These are phyloP conservation scores for Calonectria pteridis DNA, from an alignment of 2,329 filamentous ascomycete species.

Conservation along the genomic window DNA sequence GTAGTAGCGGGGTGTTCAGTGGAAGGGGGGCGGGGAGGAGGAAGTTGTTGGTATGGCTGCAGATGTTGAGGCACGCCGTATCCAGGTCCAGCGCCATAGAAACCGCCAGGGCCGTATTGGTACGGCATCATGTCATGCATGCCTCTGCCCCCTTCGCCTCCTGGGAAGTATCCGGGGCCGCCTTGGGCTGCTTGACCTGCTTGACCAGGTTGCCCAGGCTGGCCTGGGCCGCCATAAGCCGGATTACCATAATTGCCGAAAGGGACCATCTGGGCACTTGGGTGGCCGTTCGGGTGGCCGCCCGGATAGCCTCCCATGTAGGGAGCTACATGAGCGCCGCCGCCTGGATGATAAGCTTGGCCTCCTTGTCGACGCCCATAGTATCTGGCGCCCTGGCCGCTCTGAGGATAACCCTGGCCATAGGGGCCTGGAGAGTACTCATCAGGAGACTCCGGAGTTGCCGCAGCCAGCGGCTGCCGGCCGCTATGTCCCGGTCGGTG, in stretches of 20 bases:
- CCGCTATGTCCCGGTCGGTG: conserved; percentile 39
- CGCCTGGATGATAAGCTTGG: conserved; percentile 60
- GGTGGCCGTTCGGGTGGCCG: conserved; percentile 48
- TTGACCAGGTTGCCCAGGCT: conserved; percentile 50
- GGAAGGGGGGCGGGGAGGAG: conserved; percentile 56
- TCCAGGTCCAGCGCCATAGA: conserved; percentile 47
- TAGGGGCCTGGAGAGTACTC: conserved; percentile 63
- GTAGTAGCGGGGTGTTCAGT: conserved; percentile 56
- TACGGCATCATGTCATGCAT: conserved; percentile 67
- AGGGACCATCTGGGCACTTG: conserved; percentile 61
- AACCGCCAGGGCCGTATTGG: conserved; percentile 48
- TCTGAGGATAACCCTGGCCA: conserved; percentile 52
- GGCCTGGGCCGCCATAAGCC: conserved; percentile 52
- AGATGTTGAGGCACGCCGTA: conserved; percentile 50
- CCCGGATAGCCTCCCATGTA: conserved; percentile 43
- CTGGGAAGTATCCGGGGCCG: conserved; percentile 52
- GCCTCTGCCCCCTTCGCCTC: conserved; percentile 52
- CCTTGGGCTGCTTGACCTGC: conserved; percentile 21
- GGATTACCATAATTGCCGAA: conserved; percentile 51
- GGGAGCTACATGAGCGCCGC: conserved; percentile 54
- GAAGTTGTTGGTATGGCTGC: conserved; percentile 56
- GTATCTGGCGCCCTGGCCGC: conserved; percentile 33
- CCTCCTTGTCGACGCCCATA: conserved; percentile 49
- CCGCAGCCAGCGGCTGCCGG: conserved; percentile 53
- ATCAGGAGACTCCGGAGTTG: conserved; percentile 74